Percentiles rank a stretch among this genome's conserved stretches.
Conservation (phyloP, 2,329 filamentous ascomycete species). For the Aspergillus melleus region DNA sequence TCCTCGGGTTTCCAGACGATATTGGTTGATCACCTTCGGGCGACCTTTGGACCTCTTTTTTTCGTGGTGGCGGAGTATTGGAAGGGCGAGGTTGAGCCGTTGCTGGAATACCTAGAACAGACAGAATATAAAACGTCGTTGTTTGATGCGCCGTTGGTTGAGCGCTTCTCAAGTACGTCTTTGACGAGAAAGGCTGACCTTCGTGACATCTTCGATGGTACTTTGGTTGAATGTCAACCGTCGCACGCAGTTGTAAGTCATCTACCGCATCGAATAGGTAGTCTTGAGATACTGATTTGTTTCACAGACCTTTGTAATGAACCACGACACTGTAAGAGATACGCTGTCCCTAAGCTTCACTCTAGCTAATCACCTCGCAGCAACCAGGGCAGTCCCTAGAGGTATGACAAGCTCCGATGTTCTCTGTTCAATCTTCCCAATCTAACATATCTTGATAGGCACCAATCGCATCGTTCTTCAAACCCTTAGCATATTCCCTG, state of each 20-base stretch:
- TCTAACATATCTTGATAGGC: conserved; percentile 38
- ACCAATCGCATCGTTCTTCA: conserved; percentile 66
- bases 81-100: conserved; percentile 57
- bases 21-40: conserved; percentile 62
- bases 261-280: background rate
- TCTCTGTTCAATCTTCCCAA: background rate
- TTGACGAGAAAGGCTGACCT: conserved; percentile 60
- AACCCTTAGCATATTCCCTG: conserved; percentile 69
- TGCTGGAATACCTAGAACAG: conserved; percentile 58
- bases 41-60: conserved; percentile 52
- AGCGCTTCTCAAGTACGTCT: conserved; percentile 65
- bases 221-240: conserved; percentile 57
- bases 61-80: conserved; percentile 72
- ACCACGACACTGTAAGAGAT: conserved; percentile 63
- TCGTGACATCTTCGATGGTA: conserved; percentile 61
- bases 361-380: conserved; percentile 25
- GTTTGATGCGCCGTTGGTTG: conserved; percentile 69
- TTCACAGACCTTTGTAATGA: conserved; percentile 68
- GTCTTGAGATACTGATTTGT: conserved; percentile 3
- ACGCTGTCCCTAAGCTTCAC: no score
- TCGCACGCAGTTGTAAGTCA: conserved; percentile 57
- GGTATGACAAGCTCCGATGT: conserved; percentile 26
- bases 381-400: conserved; percentile 64
- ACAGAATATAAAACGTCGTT: conserved; percentile 61
- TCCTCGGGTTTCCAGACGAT: conserved; percentile 64